Conservation (phyloP, 139 green algal species). For the Coelastrella sp. region DNA sequence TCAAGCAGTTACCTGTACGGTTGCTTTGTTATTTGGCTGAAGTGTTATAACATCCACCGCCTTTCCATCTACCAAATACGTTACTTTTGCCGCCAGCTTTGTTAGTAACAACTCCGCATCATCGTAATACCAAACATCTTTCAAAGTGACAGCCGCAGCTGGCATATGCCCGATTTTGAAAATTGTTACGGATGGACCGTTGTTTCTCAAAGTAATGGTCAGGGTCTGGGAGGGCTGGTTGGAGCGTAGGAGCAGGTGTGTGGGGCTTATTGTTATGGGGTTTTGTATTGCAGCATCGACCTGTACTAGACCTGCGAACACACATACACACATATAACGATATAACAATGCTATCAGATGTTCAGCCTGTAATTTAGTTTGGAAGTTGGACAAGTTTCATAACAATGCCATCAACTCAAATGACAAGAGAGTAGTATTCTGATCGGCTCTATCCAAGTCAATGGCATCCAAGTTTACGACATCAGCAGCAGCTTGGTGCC, state of each 20-base stretch:
- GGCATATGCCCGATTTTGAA: neutral
- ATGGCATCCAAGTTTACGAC: too few species aligned
- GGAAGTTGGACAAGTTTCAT: too few species aligned
- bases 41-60: neutral
- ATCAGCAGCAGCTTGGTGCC: too few species aligned
- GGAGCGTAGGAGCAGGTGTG: constrained; percentile 23
- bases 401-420: too few species aligned
- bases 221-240: constrained; percentile 1
- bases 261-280: neutral
- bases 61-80: neutral
- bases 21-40: neutral
- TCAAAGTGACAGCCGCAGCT: neutral
- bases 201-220: neutral
- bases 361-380: too few species aligned
- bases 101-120: neutral
- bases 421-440: too few species aligned
- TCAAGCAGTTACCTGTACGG: neutral
- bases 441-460: too few species aligned
- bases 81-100: neutral
- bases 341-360: too few species aligned
- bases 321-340: too few species aligned
- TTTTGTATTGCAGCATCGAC: constrained; percentile 30
- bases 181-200: neutral
- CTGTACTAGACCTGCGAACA: neutral
- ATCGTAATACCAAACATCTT: neutral